Base-by-base conservation (phyloP, 2,329 filamentous ascomycete genomes). In the Monosporascus sp. region DNA sequence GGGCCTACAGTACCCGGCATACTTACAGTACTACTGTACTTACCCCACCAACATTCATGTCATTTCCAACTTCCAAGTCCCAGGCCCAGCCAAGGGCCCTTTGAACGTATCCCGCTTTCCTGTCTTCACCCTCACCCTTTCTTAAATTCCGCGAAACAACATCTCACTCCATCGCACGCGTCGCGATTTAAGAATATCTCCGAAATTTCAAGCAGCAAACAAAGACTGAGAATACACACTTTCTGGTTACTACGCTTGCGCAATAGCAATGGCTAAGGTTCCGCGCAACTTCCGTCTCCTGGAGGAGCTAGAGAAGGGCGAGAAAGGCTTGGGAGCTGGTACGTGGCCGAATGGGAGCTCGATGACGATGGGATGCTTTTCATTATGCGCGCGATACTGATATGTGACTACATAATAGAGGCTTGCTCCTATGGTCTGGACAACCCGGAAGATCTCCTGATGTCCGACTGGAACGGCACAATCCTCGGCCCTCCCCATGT, bases 381-480 rank as follows among this genome's bases (percentile, higher is more conserved):
- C 3, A 42, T 9, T 9, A 37, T 45, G 14, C 24, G 14, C 24
- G 25, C 51, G 22, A 42, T 38, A 18, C 47, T 36, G 25, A 8
- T 38, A 14, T 22, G 36, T 50, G 42, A 9, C 31, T 48, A 44
- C 49, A 5, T 9, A 38, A 52, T 62, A 94, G 94, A 97, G 77
- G 92, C 92, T 57, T 97, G 93, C 77, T 97, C 94, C 45, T 97
- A 97, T 65, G 94, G 94, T 64, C 83, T 99, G 52, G 90, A 93
- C 60, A 91, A 97, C 70, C 86, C 89, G 47, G 92, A 97, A 68
- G 94, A 99, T 67, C 82, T 97, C 59, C 83, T 94, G 72, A 96
- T 99, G 92, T 93, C 89, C 59, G 91, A 97, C 78, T 99, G 94
- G 94, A 96, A 96, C 67, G 94, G 93, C 65, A 99, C 94, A 17